phyloP scores from a whole-genome alignment of 2,329 filamentous ascomycete genomes.

The Fusarium nygamai region DNA sequence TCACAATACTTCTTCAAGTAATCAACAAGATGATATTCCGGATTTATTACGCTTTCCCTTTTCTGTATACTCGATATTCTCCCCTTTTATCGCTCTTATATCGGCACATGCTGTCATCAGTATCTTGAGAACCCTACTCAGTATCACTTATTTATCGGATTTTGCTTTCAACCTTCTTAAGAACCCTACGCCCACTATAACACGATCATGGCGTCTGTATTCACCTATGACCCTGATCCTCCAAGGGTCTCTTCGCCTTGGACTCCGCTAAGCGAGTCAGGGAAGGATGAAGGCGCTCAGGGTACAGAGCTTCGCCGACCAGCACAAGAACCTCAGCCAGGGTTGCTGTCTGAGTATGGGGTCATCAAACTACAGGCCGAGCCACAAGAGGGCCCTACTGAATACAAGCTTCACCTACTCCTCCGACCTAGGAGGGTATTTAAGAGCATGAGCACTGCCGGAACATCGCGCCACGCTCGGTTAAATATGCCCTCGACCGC shows the following conservation, averaged over 20 bases:
- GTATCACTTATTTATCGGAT: not conserved
- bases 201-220: conserved; percentile 84
- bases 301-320: conserved; percentile 37
- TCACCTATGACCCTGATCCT: conserved; percentile 91
- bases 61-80: conserved; percentile 22
- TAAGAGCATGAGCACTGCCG: conserved; percentile 71
- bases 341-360: conserved; percentile 67
- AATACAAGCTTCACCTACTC: conserved; percentile 95
- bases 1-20: conserved; percentile 9
- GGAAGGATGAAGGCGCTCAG: conserved; percentile 43
- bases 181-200: not conserved
- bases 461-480: conserved; percentile 22
- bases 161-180: not conserved
- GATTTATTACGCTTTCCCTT: conserved; percentile 26
- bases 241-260: conserved; percentile 91
- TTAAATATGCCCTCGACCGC: conserved; percentile 36
- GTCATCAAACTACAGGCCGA: conserved; percentile 86
- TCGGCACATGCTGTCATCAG: conserved; percentile 19
- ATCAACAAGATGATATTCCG: conserved; percentile 41
- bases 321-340: conserved; percentile 43
- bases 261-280: conserved; percentile 67
- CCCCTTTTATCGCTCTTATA: conserved; percentile 12
- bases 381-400: conserved; percentile 91
- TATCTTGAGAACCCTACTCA: conserved; percentile 30
- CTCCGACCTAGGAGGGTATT: conserved; percentile 82